phyloP scores from a whole-genome alignment of 495 filamentous ascomycete genomes.

The Hyaloscypha bicolor region DNA sequence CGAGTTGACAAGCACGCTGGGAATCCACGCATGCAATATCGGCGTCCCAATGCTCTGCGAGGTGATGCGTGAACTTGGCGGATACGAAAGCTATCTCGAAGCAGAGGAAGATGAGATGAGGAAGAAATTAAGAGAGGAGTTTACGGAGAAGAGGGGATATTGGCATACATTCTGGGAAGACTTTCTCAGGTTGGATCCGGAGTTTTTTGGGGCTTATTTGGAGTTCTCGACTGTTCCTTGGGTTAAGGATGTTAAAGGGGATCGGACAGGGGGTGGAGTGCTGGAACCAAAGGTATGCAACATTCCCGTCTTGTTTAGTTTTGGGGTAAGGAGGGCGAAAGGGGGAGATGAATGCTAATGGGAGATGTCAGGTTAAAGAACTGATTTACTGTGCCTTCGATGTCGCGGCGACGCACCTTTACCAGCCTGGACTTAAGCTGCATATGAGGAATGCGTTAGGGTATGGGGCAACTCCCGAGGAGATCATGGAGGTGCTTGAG shows the following conservation, averaged over 20 bases:
- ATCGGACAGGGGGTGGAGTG: slow-evolving; percentile 27
- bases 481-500: slow-evolving; percentile 49
- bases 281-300: slow-evolving; percentile 41
- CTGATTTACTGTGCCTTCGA: slow-evolving; percentile 50
- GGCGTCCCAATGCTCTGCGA: slow-evolving; percentile 46
- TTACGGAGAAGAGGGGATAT: slow-evolving; percentile 43
- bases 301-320: background rate
- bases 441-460: slow-evolving; percentile 48
- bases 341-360: background rate
- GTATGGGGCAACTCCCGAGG: slow-evolving; percentile 44
- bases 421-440: slow-evolving; percentile 44
- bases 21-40: slow-evolving; percentile 48
- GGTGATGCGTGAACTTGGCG: slow-evolving; percentile 42
- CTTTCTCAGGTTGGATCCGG: slow-evolving; percentile 43
- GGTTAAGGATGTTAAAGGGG: slow-evolving; percentile 2
- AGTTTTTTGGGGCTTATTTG: slow-evolving; percentile 49
- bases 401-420: slow-evolving; percentile 46
- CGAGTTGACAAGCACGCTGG: slow-evolving; percentile 41
- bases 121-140: slow-evolving; percentile 35
- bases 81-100: slow-evolving; percentile 23
- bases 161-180: slow-evolving; percentile 49
- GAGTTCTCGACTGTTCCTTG: slow-evolving; percentile 44
- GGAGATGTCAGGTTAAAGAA: slow-evolving; percentile 39
- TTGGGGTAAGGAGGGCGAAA: too few relatives aligned
- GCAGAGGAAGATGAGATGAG: slow-evolving; percentile 33